A percentile compares a stretch with the other conserved stretches of the same genome.
Evolutionary conservation across 768 basidiomycete genomes (phyloP).

Genomic region (Termitomyces sp.): DNA sequence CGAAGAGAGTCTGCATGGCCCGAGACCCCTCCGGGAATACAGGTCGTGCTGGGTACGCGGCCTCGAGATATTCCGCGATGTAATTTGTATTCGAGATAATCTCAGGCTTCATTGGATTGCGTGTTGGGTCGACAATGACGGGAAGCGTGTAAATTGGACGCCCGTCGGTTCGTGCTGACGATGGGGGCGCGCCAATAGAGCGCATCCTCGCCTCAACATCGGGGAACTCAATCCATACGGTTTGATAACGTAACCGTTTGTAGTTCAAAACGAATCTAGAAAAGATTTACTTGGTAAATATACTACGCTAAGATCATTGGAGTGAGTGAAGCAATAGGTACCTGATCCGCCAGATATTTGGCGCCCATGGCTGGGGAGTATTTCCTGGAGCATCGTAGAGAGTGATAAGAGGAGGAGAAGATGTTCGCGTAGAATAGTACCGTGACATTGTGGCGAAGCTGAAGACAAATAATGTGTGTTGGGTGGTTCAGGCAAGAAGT

Average conservation of each 20-base stretch:
- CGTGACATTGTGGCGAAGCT: conserved; percentile 14
- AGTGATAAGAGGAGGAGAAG: conserved; percentile 46
- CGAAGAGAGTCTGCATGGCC: conserved; percentile 66
- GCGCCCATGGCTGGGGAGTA: conserved; percentile 69
- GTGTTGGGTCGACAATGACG: conserved; percentile 59
- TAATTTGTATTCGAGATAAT: conserved; percentile 56
- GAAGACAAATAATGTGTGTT: not conserved
- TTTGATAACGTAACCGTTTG: conserved; percentile 68
- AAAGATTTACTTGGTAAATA: not conserved
- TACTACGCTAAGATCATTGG: not conserved
- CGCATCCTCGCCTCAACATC: conserved; percentile 63
- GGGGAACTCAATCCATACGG: conserved; percentile 67
- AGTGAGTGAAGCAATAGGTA: conserved; percentile 18
- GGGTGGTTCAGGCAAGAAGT: not conserved
- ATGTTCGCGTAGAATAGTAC: conserved; percentile 18
- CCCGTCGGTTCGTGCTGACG: conserved; percentile 50
- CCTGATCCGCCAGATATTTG: conserved; percentile 75
- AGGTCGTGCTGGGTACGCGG: conserved; percentile 63
- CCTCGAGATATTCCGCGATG: conserved; percentile 74
- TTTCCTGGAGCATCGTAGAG: conserved; percentile 67
- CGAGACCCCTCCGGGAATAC: conserved; percentile 70
- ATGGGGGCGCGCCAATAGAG: conserved; percentile 57
- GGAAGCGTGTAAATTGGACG: conserved; percentile 67
- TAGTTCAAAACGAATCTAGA: conserved; percentile 72
- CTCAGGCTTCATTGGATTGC: conserved; percentile 40